phyloP scores from a whole-genome alignment of 1,139 yeast species.

The Geotrichum carabidarum region DNA sequence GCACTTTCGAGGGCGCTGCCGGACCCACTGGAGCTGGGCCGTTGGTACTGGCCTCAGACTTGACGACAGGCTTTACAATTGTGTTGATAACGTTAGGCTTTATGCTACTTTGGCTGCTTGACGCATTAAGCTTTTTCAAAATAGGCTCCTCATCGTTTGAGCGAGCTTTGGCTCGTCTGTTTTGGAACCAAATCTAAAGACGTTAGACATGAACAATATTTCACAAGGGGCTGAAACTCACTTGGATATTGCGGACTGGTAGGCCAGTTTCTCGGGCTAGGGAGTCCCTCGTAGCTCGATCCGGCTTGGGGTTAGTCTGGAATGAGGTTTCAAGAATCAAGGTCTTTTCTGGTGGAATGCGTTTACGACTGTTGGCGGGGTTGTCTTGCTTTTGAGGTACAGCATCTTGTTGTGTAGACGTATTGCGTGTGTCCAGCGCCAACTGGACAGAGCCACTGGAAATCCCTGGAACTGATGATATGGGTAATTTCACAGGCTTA shows the following conservation, averaged over 20 bases:
- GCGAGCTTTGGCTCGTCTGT: conserved; percentile 32
- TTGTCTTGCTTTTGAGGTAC: not conserved
- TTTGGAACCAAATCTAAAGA: conserved; percentile 33
- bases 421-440: not conserved
- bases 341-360: conserved; percentile 30
- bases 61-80: not conserved
- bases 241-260: conserved; percentile 31
- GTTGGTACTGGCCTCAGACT: not conserved
- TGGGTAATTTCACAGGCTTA: too few relatives aligned
- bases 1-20: too few relatives aligned
- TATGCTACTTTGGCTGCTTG: not conserved
- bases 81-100: not conserved
- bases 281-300: conserved; percentile 29
- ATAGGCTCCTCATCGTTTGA: conserved; percentile 25
- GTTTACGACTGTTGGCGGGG: conserved; percentile 24
- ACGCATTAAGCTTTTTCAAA: conserved; percentile 9
- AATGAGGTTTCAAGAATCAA: conserved; percentile 29
- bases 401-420: not conserved
- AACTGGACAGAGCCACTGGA: too few relatives aligned
- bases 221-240: conserved; percentile 5
- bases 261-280: conserved; percentile 29
- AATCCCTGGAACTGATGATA: too few relatives aligned
- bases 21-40: not conserved
- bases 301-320: conserved; percentile 31
- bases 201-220: not conserved